These are phyloP conservation scores for Aschersonia sp. DNA, from an alignment of 2,329 filamentous ascomycete genomes.

Conservation along the genomic window DNA sequence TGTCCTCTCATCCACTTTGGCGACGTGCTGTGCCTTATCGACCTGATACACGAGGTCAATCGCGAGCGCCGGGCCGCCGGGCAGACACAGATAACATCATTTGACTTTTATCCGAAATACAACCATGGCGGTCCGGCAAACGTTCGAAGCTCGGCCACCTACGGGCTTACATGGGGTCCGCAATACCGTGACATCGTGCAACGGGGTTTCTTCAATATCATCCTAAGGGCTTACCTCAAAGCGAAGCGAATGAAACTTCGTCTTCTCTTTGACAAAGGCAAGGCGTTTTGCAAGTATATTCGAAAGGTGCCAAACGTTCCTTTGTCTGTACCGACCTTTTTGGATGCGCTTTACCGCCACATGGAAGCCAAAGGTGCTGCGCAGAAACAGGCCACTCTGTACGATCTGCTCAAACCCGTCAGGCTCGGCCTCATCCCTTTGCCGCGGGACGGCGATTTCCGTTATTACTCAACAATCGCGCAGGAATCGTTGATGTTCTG, in stretches of 20 bases:
- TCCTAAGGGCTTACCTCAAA: constrained; percentile 21
- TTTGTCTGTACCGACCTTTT: constrained; percentile 13
- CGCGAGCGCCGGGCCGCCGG: constrained; percentile 5
- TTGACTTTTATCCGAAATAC: constrained; percentile 21
- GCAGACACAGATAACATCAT: constrained; percentile 7
- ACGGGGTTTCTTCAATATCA: constrained; percentile 16
- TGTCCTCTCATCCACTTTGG: constrained; percentile 22
- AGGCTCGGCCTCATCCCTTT: constrained; percentile 9
- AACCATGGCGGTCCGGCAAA: constrained; percentile 12
- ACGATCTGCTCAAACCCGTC: constrained; percentile 19
- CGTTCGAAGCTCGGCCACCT: constrained; percentile 5
- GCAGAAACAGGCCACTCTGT: constrained; percentile 9
- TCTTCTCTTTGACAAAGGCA: constrained; percentile 14
- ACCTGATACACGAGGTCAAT: constrained; percentile 22
- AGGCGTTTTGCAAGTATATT: constrained; percentile 16
- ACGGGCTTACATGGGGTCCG: constrained; percentile 16
- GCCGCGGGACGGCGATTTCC: neutral
- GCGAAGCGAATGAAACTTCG: constrained; percentile 13
- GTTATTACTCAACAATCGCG: constrained; percentile 13
- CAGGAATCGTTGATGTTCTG: constrained; percentile 13
- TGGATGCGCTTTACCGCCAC: constrained; percentile 19
- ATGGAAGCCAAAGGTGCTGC: neutral
- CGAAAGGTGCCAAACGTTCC: constrained; percentile 14
- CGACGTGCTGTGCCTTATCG: constrained; percentile 17
- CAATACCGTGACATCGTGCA: constrained; percentile 13